Evolutionary conservation across 139 green algal genomes (phyloP).

Genomic region (Coelastrella sp.): DNA sequence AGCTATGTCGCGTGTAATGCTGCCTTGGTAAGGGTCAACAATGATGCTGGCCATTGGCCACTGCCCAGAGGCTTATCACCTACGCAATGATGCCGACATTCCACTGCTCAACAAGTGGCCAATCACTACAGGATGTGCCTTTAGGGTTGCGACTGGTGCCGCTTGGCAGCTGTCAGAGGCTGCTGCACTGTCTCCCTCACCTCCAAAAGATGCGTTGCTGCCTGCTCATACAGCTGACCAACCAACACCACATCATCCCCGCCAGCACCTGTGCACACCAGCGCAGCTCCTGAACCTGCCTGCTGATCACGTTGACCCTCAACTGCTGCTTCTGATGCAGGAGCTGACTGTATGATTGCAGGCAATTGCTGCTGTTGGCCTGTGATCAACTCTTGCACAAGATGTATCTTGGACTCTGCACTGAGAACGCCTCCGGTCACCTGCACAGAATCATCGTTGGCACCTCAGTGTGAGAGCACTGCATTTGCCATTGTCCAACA

Average conservation of each 20-base stretch:
- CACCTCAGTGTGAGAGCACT: too few species aligned
- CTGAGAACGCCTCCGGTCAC: not conserved
- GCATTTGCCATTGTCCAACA: too few species aligned
- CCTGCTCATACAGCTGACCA: not conserved
- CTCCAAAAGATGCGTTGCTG: not conserved
- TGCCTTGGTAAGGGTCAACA: too few species aligned
- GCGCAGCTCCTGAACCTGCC: not conserved
- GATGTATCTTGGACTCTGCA: not conserved
- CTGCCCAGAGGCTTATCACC: too few species aligned
- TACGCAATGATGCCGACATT: too few species aligned
- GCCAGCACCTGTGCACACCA: not conserved
- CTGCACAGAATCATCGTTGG: not conserved
- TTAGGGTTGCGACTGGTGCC: too few species aligned
- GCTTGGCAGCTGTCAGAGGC: too few species aligned
- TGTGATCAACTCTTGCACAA: not conserved
- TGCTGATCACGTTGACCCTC: not conserved
- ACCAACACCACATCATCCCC: conserved; percentile 5
- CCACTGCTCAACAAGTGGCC: too few species aligned
- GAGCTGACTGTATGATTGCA: not conserved
- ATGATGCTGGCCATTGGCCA: too few species aligned
- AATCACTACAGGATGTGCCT: too few species aligned
- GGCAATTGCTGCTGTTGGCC: not conserved
- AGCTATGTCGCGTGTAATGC: too few species aligned
- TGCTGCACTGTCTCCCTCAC: not conserved
- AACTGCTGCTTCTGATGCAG: conserved; percentile 16